These are phyloP conservation scores for Termitomyces sp. DNA, from an alignment of 768 basidiomycete genomes.

Conservation along the genomic window DNA sequence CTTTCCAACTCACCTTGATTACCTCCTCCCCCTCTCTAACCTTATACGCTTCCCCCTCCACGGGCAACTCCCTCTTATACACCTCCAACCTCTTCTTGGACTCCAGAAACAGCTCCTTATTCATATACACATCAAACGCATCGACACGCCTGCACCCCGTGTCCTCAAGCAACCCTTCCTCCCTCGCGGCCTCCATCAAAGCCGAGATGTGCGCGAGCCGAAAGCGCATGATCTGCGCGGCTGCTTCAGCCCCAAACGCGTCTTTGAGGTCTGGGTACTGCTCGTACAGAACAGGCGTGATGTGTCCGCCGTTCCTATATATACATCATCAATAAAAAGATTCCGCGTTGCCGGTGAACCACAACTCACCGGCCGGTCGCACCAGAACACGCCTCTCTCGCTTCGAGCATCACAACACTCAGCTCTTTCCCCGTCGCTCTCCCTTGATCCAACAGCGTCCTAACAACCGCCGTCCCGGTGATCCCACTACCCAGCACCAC, in stretches of 20 bases:
- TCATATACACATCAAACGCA: slow-evolving; percentile 51
- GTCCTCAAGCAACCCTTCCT: slow-evolving; percentile 44
- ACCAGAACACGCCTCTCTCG: slow-evolving; percentile 69
- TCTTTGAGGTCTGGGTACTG: slow-evolving; percentile 48
- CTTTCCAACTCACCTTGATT: slow-evolving; percentile 21
- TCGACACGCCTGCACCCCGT: slow-evolving; percentile 57
- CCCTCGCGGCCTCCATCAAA: slow-evolving; percentile 42
- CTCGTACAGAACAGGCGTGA: slow-evolving; percentile 53
- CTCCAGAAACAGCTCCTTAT: slow-evolving; percentile 32
- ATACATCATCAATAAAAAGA: background rate
- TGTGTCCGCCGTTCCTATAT: slow-evolving; percentile 65
- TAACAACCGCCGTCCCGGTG: slow-evolving; percentile 58
- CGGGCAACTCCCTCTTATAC: slow-evolving; percentile 48
- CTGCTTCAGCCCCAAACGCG: slow-evolving; percentile 37
- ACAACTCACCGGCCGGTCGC: slow-evolving; percentile 60
- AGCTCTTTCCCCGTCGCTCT: slow-evolving; percentile 20
- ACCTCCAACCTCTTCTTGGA: slow-evolving; percentile 37
- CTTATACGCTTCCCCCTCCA: slow-evolving; percentile 32
- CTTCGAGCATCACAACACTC: slow-evolving; percentile 73
- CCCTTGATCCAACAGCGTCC: slow-evolving; percentile 40
- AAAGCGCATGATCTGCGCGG: slow-evolving; percentile 54
- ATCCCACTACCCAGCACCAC: slow-evolving; percentile 78
- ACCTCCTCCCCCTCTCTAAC: slow-evolving; percentile 25
- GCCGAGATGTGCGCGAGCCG: slow-evolving; percentile 52
- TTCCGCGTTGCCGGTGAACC: too few species aligned